Conservation (phyloP, 1,284 basidiomycete genomes). For the Ustilago crameri region DNA sequence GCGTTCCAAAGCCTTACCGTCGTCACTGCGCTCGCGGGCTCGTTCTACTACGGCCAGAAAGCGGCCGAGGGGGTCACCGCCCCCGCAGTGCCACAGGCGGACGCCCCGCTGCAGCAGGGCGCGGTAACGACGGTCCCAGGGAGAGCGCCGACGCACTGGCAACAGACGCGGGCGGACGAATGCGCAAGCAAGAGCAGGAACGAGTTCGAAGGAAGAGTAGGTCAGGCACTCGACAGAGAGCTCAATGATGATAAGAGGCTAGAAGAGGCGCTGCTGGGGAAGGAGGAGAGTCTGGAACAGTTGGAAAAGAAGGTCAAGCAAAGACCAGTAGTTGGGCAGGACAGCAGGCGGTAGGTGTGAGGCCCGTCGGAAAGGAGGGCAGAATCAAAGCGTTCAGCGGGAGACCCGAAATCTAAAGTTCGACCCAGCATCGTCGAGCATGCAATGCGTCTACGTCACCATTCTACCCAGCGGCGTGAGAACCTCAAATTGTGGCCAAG, state of each 20-base stretch:
- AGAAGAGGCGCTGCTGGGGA: constrained; percentile 48
- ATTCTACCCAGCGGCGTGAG: too few relatives aligned
- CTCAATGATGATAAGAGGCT: constrained; percentile 40
- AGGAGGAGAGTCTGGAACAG: constrained; percentile 33
- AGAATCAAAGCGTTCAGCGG: too few relatives aligned
- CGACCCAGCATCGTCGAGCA: too few relatives aligned
- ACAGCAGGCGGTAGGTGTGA: constrained; percentile 34
- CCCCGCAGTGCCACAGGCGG: constrained; percentile 14
- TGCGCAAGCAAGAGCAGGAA: constrained; percentile 25
- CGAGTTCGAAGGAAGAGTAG: constrained; percentile 31
- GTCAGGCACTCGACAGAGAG: constrained; percentile 26
- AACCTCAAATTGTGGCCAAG: too few relatives aligned
- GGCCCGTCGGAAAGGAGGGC: too few relatives aligned
- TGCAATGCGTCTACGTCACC: too few relatives aligned
- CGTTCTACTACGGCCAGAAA: constrained; percentile 55
- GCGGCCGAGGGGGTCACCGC: constrained; percentile 31
- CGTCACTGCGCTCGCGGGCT: constrained; percentile 58
- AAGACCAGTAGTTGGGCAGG: constrained; percentile 41
- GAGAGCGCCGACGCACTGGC: constrained; percentile 37
- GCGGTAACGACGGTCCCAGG: constrained; percentile 40
- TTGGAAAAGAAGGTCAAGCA: constrained; percentile 16
- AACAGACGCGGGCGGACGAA: constrained; percentile 40
- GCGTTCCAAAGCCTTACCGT: constrained; percentile 66
- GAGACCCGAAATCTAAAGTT: too few relatives aligned
- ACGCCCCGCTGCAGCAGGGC: constrained; percentile 27